Percentiles rank a stretch among this genome's conserved stretches.
These are phyloP conservation scores for Fusarium torreyae DNA, from an alignment of 2,329 filamentous ascomycete species.

Conservation along the genomic window DNA sequence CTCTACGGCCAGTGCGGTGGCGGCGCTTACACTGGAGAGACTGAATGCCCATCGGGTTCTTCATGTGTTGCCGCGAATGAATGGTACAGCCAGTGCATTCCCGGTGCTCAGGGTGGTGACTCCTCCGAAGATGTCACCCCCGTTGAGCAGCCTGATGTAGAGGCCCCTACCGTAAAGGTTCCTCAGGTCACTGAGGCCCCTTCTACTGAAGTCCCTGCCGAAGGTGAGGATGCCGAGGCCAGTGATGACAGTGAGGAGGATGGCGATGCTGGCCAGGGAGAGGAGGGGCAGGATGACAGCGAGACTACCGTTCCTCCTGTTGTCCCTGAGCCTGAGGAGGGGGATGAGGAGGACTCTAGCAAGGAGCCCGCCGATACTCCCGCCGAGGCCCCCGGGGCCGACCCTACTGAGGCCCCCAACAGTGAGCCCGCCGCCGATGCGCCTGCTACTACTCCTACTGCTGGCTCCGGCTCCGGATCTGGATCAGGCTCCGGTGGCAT, in stretches of 20 bases:
- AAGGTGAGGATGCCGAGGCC: not conserved
- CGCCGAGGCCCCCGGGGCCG: not conserved
- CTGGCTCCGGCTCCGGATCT: conserved; percentile 13
- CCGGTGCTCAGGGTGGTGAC: conserved; percentile 9
- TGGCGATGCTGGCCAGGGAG: conserved; percentile 1
- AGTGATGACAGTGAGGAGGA: not conserved
- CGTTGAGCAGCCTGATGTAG: conserved; percentile 9
- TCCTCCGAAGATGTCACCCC: conserved; percentile 8
- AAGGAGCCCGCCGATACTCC: conserved; percentile 6
- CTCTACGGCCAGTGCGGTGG: conserved; percentile 41
- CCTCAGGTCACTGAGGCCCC: not conserved
- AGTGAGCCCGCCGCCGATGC: conserved; percentile 2
- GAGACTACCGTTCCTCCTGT: not conserved
- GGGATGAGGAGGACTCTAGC: not conserved
- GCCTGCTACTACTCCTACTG: conserved; percentile 3
- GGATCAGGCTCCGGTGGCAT: conserved; percentile 31
- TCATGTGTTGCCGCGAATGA: conserved; percentile 36
- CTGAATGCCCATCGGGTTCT: conserved; percentile 35
- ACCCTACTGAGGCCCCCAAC: conserved; percentile 4
- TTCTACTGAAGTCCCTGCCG: not conserved
- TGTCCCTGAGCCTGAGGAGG: conserved; percentile 2
- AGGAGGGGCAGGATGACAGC: not conserved
- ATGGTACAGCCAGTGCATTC: conserved; percentile 45
- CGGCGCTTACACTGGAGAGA: conserved; percentile 30
- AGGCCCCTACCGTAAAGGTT: conserved; percentile 2